Conservation (phyloP, 2,329 filamentous ascomycete genomes). For the Claviceps humidiphila region DNA sequence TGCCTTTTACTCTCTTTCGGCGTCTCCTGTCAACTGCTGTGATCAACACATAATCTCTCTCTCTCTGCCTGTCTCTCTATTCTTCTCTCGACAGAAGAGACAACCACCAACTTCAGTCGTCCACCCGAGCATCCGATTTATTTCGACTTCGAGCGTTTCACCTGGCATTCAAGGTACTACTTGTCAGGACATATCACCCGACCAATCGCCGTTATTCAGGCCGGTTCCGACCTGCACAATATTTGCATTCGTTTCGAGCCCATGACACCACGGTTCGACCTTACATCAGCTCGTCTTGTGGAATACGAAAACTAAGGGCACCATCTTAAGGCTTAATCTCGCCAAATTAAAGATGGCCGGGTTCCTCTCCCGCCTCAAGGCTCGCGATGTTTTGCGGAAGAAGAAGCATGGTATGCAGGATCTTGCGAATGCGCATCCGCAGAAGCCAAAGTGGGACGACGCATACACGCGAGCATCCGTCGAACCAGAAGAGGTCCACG, state of each 20-base stretch:
- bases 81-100: not conserved
- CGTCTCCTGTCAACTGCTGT: not conserved
- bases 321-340: not conserved
- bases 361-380: slow-evolving; percentile 55
- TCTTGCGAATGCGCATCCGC: slow-evolving; percentile 37
- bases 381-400: slow-evolving; percentile 56
- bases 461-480: slow-evolving; percentile 74
- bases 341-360: slow-evolving; percentile 34
- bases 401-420: slow-evolving; percentile 51
- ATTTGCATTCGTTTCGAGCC: not conserved
- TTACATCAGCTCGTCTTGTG: not conserved
- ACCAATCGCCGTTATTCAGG: not conserved
- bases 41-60: not conserved
- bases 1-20: not conserved
- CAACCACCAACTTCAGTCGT: not conserved
- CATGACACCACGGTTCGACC: not conserved
- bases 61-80: not conserved
- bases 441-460: slow-evolving; percentile 74
- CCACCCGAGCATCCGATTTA: not conserved
- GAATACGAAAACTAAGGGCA: not conserved
- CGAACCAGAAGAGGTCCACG: slow-evolving; percentile 80
- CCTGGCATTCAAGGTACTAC: not conserved
- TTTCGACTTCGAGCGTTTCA: not conserved
- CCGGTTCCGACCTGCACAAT: not conserved
- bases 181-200: not conserved